These are phyloP conservation scores for Hanseniaspora clermontiae DNA, from an alignment of 805 yeast genomes.

Conservation along the genomic window DNA sequence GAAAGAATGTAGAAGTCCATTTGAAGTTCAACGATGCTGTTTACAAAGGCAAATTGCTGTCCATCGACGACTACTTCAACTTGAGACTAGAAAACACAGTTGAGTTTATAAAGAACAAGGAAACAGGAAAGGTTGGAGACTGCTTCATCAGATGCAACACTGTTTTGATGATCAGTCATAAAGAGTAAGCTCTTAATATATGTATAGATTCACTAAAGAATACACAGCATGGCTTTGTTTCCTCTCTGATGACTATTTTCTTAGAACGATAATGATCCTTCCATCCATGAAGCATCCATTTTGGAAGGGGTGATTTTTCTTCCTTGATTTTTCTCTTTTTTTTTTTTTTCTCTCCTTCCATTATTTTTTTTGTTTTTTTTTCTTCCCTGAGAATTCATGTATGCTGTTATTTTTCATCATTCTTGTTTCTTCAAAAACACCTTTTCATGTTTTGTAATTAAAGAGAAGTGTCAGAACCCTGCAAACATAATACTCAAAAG, in stretches of 20 bases:
- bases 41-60: conserved; percentile 62
- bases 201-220: too few relatives aligned
- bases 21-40: conserved; percentile 86
- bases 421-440: not conserved
- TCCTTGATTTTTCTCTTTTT: too few relatives aligned
- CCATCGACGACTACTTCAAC: conserved; percentile 90
- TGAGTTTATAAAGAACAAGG: conserved; percentile 37
- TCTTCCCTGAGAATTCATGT: not conserved
- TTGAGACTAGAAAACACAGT: conserved; percentile 55
- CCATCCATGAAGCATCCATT: too few relatives aligned
- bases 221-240: too few relatives aligned
- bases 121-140: conserved; percentile 53
- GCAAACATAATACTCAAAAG: not conserved
- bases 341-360: too few relatives aligned
- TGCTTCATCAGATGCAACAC: conserved; percentile 83
- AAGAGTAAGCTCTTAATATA: not conserved
- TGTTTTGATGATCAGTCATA: conserved; percentile 48
- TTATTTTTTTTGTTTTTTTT: not conserved
- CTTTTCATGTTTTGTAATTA: not conserved
- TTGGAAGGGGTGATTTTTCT: too few relatives aligned
- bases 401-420: not conserved
- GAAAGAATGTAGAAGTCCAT: conserved; percentile 57
- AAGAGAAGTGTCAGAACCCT: not conserved
- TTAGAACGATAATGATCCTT: too few relatives aligned
- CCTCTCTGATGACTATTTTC: too few relatives aligned